Conservation (phyloP, 2,329 filamentous ascomycete genomes). For the Colletotrichum filicis region DNA sequence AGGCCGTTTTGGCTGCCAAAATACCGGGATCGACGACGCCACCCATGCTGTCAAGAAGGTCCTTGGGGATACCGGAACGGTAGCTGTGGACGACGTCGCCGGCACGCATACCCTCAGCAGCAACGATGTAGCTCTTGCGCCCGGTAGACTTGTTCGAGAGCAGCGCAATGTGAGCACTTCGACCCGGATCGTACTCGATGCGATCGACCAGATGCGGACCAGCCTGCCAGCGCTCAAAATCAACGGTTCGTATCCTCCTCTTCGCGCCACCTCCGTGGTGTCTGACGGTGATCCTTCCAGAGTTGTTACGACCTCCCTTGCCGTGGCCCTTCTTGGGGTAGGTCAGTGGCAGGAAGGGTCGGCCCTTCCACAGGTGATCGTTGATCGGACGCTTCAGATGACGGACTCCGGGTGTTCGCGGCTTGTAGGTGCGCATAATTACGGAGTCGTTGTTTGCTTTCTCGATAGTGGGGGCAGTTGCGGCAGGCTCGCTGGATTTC, state of each 20-base stretch:
- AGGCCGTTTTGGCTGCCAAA: conserved; percentile 91
- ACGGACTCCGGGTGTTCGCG: conserved; percentile 89
- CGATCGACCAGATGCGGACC: conserved; percentile 91
- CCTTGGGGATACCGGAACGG: conserved; percentile 85
- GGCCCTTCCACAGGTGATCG: conserved; percentile 95
- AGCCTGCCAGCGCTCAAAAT: conserved; percentile 82
- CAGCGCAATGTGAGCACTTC: conserved; percentile 92
- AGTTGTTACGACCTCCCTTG: conserved; percentile 92
- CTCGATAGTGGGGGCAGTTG: conserved; percentile 37
- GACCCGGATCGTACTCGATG: conserved; percentile 95
- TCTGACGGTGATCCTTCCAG: conserved; percentile 85
- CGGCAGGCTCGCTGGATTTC: conserved; percentile 34
- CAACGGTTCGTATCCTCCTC: conserved; percentile 89
- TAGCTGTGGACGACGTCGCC: conserved; percentile 95
- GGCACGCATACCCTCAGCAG: conserved; percentile 91
- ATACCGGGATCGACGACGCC: conserved; percentile 95
- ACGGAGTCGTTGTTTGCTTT: conserved; percentile 47
- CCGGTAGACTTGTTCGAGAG: conserved; percentile 79
- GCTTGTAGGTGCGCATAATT: conserved; percentile 86
- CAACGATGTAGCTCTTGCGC: conserved; percentile 89
- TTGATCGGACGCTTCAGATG: conserved; percentile 94
- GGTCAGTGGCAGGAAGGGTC: conserved; percentile 84
- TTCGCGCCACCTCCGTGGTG: conserved; percentile 94
- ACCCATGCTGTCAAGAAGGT: conserved; percentile 91
- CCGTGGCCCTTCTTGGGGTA: conserved; percentile 92